A percentile compares a stretch with the other conserved stretches of the same genome.
Conservation (phyloP, 208 protist species). For the Endotrypanum monterogeii region DNA sequence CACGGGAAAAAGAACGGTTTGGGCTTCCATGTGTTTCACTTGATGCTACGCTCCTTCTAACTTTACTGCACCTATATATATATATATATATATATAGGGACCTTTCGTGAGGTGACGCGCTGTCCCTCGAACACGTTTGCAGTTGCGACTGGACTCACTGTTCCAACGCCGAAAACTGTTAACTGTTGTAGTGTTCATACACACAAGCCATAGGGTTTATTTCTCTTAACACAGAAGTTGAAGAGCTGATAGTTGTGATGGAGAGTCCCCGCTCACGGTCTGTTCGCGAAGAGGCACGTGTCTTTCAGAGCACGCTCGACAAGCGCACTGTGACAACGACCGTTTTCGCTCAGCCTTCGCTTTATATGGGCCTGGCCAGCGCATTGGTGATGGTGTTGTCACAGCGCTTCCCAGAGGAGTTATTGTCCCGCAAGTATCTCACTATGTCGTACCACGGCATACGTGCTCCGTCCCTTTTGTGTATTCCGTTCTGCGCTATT, state of each 20-base stretch:
- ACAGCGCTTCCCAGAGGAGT: slow-evolving; percentile 82
- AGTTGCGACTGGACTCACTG: neutral
- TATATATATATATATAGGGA: neutral
- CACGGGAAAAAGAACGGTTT: neutral
- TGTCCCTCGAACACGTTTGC: neutral
- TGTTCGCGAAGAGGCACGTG: slow-evolving; percentile 61
- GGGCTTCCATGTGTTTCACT: neutral
- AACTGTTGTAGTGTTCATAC: neutral
- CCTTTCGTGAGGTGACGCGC: neutral
- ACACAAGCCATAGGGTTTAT: neutral
- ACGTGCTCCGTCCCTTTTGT: slow-evolving; percentile 62
- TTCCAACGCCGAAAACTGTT: neutral
- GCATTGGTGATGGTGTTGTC: slow-evolving; percentile 77
- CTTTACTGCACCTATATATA: neutral
- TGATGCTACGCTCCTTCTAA: neutral
- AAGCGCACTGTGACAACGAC: slow-evolving; percentile 67
- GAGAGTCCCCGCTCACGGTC: slow-evolving; percentile 7
- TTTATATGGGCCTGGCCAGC: slow-evolving; percentile 81
- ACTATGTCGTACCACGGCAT: slow-evolving; percentile 85
- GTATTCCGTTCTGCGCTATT: slow-evolving; percentile 81
- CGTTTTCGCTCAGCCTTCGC: slow-evolving; percentile 77
- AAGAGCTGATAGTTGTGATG: neutral
- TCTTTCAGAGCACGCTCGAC: slow-evolving; percentile 82
- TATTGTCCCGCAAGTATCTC: slow-evolving; percentile 72
- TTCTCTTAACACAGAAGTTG: neutral